Base-by-base conservation (phyloP, 352 stramenopile species). In the Elongisporangium anandrum region DNA sequence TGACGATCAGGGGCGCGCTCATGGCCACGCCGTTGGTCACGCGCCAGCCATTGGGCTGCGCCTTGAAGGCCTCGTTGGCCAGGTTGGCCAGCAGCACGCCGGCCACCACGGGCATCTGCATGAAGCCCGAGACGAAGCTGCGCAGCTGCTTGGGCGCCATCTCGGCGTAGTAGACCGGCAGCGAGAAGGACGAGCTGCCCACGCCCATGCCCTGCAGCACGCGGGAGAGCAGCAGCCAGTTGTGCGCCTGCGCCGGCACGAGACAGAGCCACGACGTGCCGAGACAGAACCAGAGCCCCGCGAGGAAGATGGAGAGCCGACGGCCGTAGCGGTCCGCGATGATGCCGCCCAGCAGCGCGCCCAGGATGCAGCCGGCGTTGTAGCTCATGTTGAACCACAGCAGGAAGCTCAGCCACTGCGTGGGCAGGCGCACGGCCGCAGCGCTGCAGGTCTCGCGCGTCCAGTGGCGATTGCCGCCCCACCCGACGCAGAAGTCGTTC, bases 11-110 rank as follows among this genome's bases (percentile, higher is more conserved):
- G 3, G 52, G 45, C 16, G 53, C 24, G 23, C 22, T 24, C 52
- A 55, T 51, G 2, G 59, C 61, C 52, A 78, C 64, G 2, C 57
- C 60, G 39, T 77, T 77, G 52, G 66, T 72, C 53, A 61, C 72
- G 13, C 69, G 66, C 69, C 69, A 78, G 16, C 70, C 70, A 0
- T 66, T 19, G 50, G 39, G 29, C n/a, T 60, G 22, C 51, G 72
- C n/a, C 53, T 64, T 21, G n/a, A 78, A 64, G 6, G 67, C 9
- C 38, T 69, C 64, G 64, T 77, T 77, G 49, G 75, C 51, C 4
- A 75, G 47, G 52, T 73, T 73, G 48, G 70, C 66, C 17, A 68
- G 48, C 15, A 68, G 52, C 22, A 68, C n/a, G 54, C 61, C 61
- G 6, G 41, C 64, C 15, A 60, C 53, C 23, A 68, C 39, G 3